Base-by-base conservation (phyloP, 495 filamentous ascomycete genomes). In the Talaromyces thailandensis region DNA sequence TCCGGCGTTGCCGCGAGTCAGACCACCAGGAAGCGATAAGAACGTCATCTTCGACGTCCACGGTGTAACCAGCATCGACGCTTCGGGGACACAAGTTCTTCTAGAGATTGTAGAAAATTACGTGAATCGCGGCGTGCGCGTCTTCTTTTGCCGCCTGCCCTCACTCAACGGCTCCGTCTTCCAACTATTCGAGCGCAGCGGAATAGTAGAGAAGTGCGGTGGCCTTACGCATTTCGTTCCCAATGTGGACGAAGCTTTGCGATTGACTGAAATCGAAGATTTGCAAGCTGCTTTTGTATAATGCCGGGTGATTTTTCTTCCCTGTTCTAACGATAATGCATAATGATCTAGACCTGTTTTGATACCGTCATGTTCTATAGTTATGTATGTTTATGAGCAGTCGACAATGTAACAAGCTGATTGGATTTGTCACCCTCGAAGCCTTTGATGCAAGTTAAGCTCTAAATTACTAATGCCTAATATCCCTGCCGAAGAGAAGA, bases 41-140 rank as follows among this genome's bases (percentile, higher is more conserved):
- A 96, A 95, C 67, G 81, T 98, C 69, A 93, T 98, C 62, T 98
- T 98, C 69, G 94, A 98, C 71, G 90, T 98, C 12, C 93, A 98
- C 66, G 93, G 94, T 1, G 94, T 98, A 1, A 94, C 93, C 0
- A 85, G 86, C 52, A 85, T 98, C 64, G 94, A 98, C 70, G 94
- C 92, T 21, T 93, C 90, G 0, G 94, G 93, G 1, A 88, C 91
- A 0, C 94, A 98, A 73, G 93, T 98, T 4, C 75, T 98, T 4
- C 82, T 79, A 52, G 94, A 98, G 75, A 97, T 98, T 64, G 90
- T 98, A 40, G 76, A 86, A 18, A 79, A 76, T 1, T 98, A 98
- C 67, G 74, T 84, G 0, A 75, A 87, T 23, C 76, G 84, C 6
- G 90, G 87, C 0, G 89, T 91, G 1, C 75, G 87, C 4, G 91